Evolutionary conservation across 441 rosid genomes (phyloP).

Genomic region (Eruca vesicaria): DNA sequence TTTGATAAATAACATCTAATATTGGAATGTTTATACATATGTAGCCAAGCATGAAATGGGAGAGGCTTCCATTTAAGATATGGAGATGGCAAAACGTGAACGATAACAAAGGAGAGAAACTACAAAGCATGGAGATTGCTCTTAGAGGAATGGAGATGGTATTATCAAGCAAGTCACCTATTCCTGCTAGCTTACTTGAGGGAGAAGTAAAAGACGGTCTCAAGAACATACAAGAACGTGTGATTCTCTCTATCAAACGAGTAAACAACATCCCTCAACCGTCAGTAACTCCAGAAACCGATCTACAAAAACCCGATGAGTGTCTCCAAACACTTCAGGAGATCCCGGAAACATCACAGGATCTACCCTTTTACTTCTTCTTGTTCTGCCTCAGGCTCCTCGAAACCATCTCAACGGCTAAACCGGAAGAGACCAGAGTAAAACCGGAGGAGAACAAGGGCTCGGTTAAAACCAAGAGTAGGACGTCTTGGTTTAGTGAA

Average conservation of each 20-base stretch:
- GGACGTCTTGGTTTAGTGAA: conserved; percentile 28
- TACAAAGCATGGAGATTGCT: conserved; percentile 55
- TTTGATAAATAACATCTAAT: background rate
- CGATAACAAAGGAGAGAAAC: conserved; percentile 44
- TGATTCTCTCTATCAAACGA: conserved; percentile 41
- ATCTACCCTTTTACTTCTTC: conserved; percentile 71
- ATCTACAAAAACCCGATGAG: conserved; percentile 29
- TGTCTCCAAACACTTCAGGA: conserved; percentile 47
- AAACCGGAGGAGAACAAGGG: conserved; percentile 34
- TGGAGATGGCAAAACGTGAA: conserved; percentile 39
- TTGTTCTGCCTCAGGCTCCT: conserved; percentile 69
- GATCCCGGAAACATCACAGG: conserved; percentile 47
- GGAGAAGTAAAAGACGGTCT: conserved; percentile 45
- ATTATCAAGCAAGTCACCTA: conserved; percentile 37
- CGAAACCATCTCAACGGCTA: conserved; percentile 37
- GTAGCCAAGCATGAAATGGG: conserved; percentile 80
- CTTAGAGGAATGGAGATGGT: conserved; percentile 86
- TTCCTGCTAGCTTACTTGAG: conserved; percentile 37
- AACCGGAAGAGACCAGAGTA: conserved; percentile 29
- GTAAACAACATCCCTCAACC: conserved; percentile 39
- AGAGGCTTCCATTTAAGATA: conserved; percentile 54
- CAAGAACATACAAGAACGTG: conserved; percentile 45
- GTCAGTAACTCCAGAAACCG: conserved; percentile 57
- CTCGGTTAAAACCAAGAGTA: background rate
- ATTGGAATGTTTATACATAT: background rate